Evolutionary conservation across 176 grass and related monocot genomes (phyloP).

Genomic region (Juncus effusus): DNA sequence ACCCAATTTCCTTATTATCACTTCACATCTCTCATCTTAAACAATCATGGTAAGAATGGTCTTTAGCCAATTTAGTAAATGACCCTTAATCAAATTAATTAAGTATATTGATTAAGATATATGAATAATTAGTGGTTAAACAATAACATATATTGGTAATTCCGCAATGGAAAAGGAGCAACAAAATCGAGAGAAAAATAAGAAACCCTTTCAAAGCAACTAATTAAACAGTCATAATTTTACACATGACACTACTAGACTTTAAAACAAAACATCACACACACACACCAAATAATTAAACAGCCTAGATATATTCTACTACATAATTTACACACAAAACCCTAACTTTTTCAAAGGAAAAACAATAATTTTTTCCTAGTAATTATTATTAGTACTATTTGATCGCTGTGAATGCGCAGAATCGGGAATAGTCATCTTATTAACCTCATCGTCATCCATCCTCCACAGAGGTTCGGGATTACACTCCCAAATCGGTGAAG

Average conservation of each 20-base stretch:
- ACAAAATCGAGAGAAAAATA: constrained; percentile 8
- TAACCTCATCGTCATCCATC: constrained; percentile 75
- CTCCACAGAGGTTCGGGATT: constrained; percentile 66
- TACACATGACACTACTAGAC: constrained; percentile 14
- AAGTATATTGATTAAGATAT: no score
- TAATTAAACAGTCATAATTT: not conserved
- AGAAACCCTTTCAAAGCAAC: constrained; percentile 11
- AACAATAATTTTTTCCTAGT: constrained; percentile 1
- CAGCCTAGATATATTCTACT: not conserved
- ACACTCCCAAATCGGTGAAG: constrained; percentile 71
- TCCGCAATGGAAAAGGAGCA: not conserved
- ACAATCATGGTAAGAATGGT: no score
- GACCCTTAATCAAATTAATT: no score
- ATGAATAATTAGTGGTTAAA: no score
- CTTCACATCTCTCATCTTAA: constrained; percentile 4
- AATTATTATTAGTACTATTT: not conserved
- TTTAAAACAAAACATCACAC: constrained; percentile 7
- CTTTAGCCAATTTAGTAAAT: no score
- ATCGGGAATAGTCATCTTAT: constrained; percentile 44
- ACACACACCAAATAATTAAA: not conserved
- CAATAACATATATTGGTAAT: no score
- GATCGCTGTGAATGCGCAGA: constrained; percentile 31
- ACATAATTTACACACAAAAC: constrained; percentile 24
- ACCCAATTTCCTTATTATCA: no score
- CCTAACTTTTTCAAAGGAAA: not conserved